Evolutionary conservation across 305 asterid species (phyloP).

Genomic region (Solanum hybrid): DNA sequence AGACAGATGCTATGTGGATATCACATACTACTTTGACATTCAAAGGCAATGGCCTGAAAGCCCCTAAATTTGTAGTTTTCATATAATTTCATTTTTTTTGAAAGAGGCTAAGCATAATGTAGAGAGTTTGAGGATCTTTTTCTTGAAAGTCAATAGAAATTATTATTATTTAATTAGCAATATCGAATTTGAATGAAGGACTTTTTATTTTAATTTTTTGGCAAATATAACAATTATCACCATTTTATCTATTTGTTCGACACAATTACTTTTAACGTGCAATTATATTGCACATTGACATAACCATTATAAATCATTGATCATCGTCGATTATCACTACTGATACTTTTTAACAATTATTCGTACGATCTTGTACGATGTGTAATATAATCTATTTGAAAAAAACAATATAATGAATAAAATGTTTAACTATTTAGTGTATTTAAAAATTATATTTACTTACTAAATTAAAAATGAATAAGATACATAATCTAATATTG

Average conservation of each 20-base stretch:
- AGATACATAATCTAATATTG: background rate
- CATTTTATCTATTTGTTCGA: background rate
- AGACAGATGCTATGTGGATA: conserved; percentile 30
- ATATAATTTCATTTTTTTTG: background rate
- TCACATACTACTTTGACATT: conserved; percentile 41
- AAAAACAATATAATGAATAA: background rate
- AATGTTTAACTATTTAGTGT: background rate
- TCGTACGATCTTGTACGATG: background rate
- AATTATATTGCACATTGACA: background rate
- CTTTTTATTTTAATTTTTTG: no score
- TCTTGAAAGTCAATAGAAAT: background rate
- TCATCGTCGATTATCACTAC: background rate
- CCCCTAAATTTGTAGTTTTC: background rate
- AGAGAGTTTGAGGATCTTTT: background rate
- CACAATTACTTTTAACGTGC: no score
- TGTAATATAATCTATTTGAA: background rate
- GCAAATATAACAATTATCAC: background rate
- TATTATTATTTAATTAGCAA: background rate
- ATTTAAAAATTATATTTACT: background rate
- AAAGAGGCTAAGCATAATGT: background rate
- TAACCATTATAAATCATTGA: background rate
- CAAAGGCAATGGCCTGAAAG: conserved; percentile 33
- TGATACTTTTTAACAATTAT: background rate
- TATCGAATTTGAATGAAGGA: no score
- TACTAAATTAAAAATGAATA: background rate